Percentiles rank a stretch among this genome's conserved stretches.
These are phyloP conservation scores for Sporothrix brasiliensis DNA, from an alignment of 2,329 filamentous ascomycete species.

Conservation along the genomic window DNA sequence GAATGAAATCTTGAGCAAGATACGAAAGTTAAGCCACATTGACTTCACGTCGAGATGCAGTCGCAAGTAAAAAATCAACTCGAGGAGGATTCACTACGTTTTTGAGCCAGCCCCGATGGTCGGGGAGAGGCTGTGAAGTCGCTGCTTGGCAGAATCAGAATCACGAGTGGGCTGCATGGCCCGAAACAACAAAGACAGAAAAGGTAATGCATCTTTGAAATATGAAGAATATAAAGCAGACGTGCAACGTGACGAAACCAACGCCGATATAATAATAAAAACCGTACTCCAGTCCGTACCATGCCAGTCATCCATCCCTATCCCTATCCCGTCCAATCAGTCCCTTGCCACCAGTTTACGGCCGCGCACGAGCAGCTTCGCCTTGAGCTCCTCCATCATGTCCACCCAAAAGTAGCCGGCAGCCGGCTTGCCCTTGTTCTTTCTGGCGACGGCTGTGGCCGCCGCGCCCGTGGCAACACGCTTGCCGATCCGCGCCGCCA, in stretches of 20 bases:
- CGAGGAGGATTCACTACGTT: background rate
- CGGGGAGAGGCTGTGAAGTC: too few species aligned
- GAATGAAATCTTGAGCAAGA: background rate
- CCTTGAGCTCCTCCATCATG: conserved; percentile 58
- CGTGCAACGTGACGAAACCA: conserved; percentile 12
- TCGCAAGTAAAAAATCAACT: background rate
- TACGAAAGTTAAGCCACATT: background rate
- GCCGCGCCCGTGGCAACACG: conserved; percentile 38
- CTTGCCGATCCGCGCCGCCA: conserved; percentile 58
- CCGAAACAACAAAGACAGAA: background rate
- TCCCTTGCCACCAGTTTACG: conserved; percentile 46
- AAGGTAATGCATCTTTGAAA: conserved; percentile 16
- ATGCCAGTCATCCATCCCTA: background rate
- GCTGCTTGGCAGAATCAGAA: background rate
- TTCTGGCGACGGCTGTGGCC: conserved; percentile 37
- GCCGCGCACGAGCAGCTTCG: conserved; percentile 59
- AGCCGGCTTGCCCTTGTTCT: conserved; percentile 37
- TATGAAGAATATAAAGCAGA: conserved; percentile 23
- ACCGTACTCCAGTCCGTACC: background rate
- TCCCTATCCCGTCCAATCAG: background rate
- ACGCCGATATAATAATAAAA: conserved; percentile 3
- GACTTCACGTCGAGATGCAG: background rate
- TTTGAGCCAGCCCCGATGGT: background rate
- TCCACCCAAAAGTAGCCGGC: conserved; percentile 54
- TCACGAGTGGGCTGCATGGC: too few species aligned